Evolutionary conservation across 257 asterid species (phyloP), one percentile per base, ranked within the genome.

Genomic region (Knoxia roxburghii): DNA sequence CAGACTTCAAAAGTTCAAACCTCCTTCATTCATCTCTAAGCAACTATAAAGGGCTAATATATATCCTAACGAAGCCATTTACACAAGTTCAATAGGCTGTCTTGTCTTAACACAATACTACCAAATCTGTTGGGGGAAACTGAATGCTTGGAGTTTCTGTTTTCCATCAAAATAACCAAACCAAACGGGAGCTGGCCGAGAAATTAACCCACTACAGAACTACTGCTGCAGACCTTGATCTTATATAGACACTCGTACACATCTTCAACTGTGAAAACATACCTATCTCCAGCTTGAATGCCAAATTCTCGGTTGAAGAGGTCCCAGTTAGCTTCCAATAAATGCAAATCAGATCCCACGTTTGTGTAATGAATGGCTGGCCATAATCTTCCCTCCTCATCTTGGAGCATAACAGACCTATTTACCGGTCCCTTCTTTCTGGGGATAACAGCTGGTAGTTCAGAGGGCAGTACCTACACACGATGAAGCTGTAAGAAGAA

Each of bases 201-300:
- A 41, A 14, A 54, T 64, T 46, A 45, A 46, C 48, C 30, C 24
- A 35, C 40, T 29, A 3, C n/a, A 60, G 30, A 26, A 24, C 53
- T n/a, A n/a, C 52, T 49, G 76, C 53, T 69, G 20, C 26, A 41
- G 46, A 73, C 24, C 5, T n/a, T 20, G 21, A 73, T 68, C 17
- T 7, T 59, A 24, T 64, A 69, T 39, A 60, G 33, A 56, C 27
- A 54, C 52, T 52, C 6, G 45, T 53, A 27, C 53, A 0, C 37
- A 65, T 73, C 40, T 46, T 35, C 64, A 29, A 53, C 29, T 43
- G 18, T 55, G 32, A 77, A 39, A 43, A 6, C 27, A 49, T 72
- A 77, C 6, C 41, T 41, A 53, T 73, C 81, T 39, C 78, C 81
- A 24, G 73, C 46, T 9, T 45, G 63, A 32, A 69, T 35, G 5